These are phyloP conservation scores for Yamadazyma blattariae DNA, from an alignment of 1,139 yeast genomes.

Conservation along the genomic window DNA sequence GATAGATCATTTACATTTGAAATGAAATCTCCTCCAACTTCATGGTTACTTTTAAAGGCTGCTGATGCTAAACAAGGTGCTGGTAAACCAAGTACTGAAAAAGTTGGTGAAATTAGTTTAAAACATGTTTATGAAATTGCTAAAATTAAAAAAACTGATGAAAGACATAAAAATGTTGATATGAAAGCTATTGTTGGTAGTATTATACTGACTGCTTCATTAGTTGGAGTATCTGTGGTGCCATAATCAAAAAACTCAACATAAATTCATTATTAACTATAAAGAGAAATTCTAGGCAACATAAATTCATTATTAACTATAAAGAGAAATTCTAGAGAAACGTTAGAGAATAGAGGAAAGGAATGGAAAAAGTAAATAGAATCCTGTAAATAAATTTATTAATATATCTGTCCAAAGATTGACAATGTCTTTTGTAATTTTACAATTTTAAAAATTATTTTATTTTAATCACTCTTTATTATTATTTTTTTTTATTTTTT, in stretches of 20 bases:
- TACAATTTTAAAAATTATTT: background rate
- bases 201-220: slow-evolving; percentile 81
- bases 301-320: too few relatives aligned
- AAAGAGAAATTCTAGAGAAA: too few relatives aligned
- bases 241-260: too few relatives aligned
- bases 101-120: slow-evolving; percentile 71
- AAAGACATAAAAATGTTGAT: slow-evolving; percentile 68
- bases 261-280: too few relatives aligned
- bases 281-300: too few relatives aligned
- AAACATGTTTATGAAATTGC: slow-evolving; percentile 96
- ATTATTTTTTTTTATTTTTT: slow-evolving; percentile 58
- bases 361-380: background rate
- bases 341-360: too few relatives aligned
- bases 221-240: slow-evolving; percentile 82
- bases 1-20: slow-evolving; percentile 87
- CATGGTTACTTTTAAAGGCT: slow-evolving; percentile 80
- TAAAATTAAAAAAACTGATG: slow-evolving; percentile 85
- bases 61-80: slow-evolving; percentile 82
- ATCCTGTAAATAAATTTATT: slow-evolving; percentile 1
- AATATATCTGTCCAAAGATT: slow-evolving; percentile 1
- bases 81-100: slow-evolving; percentile 46
- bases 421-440: background rate
- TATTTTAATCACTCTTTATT: background rate
- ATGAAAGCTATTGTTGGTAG: slow-evolving; percentile 79
- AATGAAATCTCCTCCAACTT: slow-evolving; percentile 88